phyloP scores from a whole-genome alignment of 2,329 filamentous ascomycete genomes.

The Gliomastix tumulicola region DNA sequence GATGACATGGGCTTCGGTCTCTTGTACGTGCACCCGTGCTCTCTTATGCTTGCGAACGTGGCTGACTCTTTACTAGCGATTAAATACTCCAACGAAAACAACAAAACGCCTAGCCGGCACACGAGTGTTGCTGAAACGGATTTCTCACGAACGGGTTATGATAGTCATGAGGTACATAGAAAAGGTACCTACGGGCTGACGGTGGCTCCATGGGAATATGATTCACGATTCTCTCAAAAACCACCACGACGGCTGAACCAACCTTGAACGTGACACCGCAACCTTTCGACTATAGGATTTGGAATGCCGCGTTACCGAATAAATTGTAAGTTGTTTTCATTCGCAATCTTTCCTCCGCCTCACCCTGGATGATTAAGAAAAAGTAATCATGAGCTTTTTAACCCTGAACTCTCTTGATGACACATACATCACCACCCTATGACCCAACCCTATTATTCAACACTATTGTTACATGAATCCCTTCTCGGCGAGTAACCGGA shows the following conservation, averaged over 20 bases:
- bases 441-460: conserved; percentile 34
- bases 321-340: conserved; percentile 25
- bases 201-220: conserved; percentile 22
- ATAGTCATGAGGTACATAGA: conserved; percentile 36
- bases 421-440: conserved; percentile 49
- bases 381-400: conserved; percentile 60
- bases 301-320: no score
- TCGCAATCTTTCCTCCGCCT: conserved; percentile 6
- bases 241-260: no score
- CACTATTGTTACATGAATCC: conserved; percentile 9
- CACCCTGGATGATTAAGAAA: conserved; percentile 46
- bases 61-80: no score
- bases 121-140: no score
- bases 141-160: no score
- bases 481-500: conserved; percentile 21
- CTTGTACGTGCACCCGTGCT: conserved; percentile 44
- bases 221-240: conserved; percentile 14
- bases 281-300: no score
- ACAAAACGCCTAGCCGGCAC: no score
- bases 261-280: no score
- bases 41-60: no score
- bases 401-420: conserved; percentile 58
- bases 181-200: conserved; percentile 37
- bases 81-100: no score
- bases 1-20: conserved; percentile 69